Evolutionary conservation across 495 filamentous ascomycete species (phyloP).

Genomic region (Rhypophila decipiens): DNA sequence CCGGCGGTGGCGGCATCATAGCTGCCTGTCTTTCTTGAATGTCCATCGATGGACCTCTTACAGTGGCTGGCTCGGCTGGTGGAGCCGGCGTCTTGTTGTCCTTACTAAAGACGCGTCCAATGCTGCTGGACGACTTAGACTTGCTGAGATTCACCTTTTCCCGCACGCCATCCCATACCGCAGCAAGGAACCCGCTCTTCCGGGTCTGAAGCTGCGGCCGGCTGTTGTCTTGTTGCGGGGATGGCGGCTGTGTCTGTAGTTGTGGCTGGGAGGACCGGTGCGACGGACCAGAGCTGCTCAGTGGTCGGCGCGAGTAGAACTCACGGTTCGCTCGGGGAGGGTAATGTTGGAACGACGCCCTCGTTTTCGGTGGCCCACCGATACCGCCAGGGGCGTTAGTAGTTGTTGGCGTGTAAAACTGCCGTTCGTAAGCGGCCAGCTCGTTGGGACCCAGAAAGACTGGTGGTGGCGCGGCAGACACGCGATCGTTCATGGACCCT

Average conservation of each 20-base stretch:
- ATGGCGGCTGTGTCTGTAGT: constrained; percentile 1
- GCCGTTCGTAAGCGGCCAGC: constrained; percentile 27
- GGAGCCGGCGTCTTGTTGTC: neutral
- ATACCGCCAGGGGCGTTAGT: too few relatives aligned
- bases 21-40: neutral
- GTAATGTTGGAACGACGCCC: neutral
- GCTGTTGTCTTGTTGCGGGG: neutral
- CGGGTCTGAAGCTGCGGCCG: constrained; percentile 1
- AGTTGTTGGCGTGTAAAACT: constrained; percentile 16
- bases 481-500: constrained; percentile 70
- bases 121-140: constrained; percentile 18
- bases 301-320: constrained; percentile 4
- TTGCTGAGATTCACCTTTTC: constrained; percentile 21
- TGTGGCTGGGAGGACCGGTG: neutral
- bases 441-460: constrained; percentile 52
- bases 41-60: neutral
- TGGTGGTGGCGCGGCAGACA: constrained; percentile 59
- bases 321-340: neutral
- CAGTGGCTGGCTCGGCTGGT: too few relatives aligned
- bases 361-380: neutral
- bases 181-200: constrained; percentile 19
- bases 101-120: constrained; percentile 7
- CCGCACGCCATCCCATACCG: constrained; percentile 27
- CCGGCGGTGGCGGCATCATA: neutral
- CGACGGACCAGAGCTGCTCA: constrained; percentile 7